Percentiles rank a stretch among this genome's conserved stretches.
Conservation (phyloP, 148 eudicot species). For the Pouteria glomerata region DNA sequence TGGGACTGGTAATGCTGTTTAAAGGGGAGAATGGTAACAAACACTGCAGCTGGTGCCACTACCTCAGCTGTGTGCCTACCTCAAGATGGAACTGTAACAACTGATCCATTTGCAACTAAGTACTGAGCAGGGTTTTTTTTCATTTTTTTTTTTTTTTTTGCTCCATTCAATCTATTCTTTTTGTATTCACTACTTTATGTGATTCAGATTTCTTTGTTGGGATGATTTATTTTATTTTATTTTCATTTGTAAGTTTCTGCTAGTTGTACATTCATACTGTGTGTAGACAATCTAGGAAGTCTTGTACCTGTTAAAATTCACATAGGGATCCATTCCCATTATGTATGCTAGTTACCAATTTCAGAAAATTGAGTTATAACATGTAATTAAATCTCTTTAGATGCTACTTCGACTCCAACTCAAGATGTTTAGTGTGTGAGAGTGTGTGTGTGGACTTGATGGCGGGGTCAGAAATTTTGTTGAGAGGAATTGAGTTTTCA, state of each 20-base stretch:
- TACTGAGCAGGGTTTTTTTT: background rate
- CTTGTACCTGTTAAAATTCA: background rate
- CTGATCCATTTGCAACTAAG: slow-evolving; percentile 9
- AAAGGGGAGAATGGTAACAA: slow-evolving; percentile 53
- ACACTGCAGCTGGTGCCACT: slow-evolving; percentile 75
- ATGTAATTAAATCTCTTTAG: background rate
- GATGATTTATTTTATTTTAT: background rate
- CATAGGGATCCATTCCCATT: slow-evolving; percentile 1
- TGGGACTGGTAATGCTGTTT: slow-evolving; percentile 56
- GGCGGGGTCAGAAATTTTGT: no score
- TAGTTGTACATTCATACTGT: slow-evolving; percentile 1
- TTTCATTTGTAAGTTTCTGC: slow-evolving; percentile 1
- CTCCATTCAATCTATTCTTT: no score
- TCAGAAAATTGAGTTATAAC: background rate
- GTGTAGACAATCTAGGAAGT: background rate
- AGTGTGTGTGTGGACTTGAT: no score
- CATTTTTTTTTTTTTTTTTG: background rate
- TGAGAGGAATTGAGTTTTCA: no score
- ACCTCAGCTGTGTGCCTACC: slow-evolving; percentile 73
- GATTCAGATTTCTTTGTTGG: background rate
- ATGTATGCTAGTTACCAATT: background rate
- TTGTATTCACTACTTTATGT: no score
- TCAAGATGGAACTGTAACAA: slow-evolving; percentile 49
- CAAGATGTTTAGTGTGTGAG: no score
- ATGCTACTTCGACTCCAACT: no score